A percentile compares a stretch with the other conserved stretches of the same genome.
These are phyloP conservation scores for Trichoderma pleuroti DNA, from an alignment of 2,329 filamentous ascomycete genomes.

Conservation along the genomic window DNA sequence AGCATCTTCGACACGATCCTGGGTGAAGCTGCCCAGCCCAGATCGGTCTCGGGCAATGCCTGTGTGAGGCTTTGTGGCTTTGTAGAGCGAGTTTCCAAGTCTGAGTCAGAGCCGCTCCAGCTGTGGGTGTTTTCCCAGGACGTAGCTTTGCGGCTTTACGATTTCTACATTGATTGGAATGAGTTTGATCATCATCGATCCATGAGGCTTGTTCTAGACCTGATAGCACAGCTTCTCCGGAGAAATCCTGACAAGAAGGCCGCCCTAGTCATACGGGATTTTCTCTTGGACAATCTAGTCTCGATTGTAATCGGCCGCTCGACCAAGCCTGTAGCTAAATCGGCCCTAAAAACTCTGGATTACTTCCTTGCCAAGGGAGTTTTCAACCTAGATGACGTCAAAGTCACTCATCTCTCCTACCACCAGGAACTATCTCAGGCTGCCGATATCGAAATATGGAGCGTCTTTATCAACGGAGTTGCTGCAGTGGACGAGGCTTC, in stretches of 20 bases:
- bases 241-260: slow-evolving; percentile 46
- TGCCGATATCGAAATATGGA: slow-evolving; percentile 42
- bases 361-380: slow-evolving; percentile 61
- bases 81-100: slow-evolving; percentile 56
- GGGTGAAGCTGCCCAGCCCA: slow-evolving; percentile 49
- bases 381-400: slow-evolving; percentile 47
- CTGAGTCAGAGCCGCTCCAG: slow-evolving; percentile 40
- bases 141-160: slow-evolving; percentile 50
- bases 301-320: slow-evolving; percentile 59
- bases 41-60: slow-evolving; percentile 53
- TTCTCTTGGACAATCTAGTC: slow-evolving; percentile 51
- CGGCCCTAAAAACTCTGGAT: slow-evolving; percentile 64
- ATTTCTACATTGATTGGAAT: slow-evolving; percentile 65
- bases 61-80: slow-evolving; percentile 59
- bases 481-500: slow-evolving; percentile 54
- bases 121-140: slow-evolving; percentile 50
- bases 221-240: slow-evolving; percentile 49
- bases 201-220: slow-evolving; percentile 59
- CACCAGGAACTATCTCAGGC: slow-evolving; percentile 27
- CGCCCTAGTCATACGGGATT: slow-evolving; percentile 39
- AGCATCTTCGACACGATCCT: slow-evolving; percentile 48
- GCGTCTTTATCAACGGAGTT: slow-evolving; percentile 46
- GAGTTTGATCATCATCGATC: slow-evolving; percentile 62
- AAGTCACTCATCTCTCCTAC: slow-evolving; percentile 41
- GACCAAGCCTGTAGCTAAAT: slow-evolving; percentile 63